These are phyloP conservation scores for Haplosporangium gracile DNA, from an alignment of 192 early-diverging fungal species.

Conservation along the genomic window DNA sequence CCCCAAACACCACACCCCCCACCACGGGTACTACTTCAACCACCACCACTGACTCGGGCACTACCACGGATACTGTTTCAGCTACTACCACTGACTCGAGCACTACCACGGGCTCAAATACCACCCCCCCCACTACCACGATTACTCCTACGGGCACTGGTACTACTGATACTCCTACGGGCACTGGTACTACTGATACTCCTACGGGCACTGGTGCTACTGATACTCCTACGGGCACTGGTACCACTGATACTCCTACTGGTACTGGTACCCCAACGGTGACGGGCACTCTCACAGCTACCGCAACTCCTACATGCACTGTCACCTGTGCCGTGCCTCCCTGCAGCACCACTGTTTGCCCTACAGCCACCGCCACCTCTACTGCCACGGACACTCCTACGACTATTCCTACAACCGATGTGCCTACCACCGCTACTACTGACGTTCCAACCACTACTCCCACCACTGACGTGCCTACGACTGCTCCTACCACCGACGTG, in stretches of 20 bases:
- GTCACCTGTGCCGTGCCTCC: neutral
- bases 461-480: conserved; percentile 14
- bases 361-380: conserved; percentile 3
- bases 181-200: neutral
- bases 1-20: neutral
- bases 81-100: neutral
- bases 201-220: neutral
- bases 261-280: neutral
- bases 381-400: neutral
- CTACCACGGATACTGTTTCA: neutral
- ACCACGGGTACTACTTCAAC: conserved; percentile 1
- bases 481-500: neutral
- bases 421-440: conserved; percentile 6
- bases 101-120: neutral
- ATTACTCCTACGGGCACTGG: neutral
- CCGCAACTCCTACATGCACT: neutral
- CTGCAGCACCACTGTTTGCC: neutral
- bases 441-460: neutral
- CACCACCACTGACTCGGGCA: conserved; percentile 5
- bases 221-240: neutral
- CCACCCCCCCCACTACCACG: neutral
- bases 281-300: neutral
- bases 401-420: conserved; percentile 12
- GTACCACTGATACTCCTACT: neutral
- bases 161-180: neutral